Evolutionary conservation across 768 basidiomycete genomes (phyloP), one percentile per base, ranked within the genome.

Genomic region (Crucibulum laeve): DNA sequence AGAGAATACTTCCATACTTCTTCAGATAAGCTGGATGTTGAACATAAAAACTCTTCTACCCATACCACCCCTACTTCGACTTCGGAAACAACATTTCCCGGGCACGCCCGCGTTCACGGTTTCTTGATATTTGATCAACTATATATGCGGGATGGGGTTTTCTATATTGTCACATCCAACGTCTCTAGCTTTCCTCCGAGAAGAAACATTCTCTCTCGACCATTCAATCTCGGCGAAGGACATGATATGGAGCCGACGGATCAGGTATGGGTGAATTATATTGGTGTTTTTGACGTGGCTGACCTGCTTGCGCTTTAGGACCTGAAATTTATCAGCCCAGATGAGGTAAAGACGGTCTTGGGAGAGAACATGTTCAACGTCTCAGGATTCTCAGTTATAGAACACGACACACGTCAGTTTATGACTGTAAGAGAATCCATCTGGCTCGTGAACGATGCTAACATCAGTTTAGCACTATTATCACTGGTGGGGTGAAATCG

Each of bases 101-200:
- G 40, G 24, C 11, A 14, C 14, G 15, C 14, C 17, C 11, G 21
- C 11, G 23, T 30, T 17, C 70, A 74, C 38, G 86, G 87, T 25
- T 88, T 87, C 77, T 87, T 84, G 1, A 61, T 86, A 30, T 78
- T 86, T 49, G 74, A 77, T 37, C 76, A 82, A 49, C 58, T 89
- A 5, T 88, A 89, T 63, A 76, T 86, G 62, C 68, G 74, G 44
- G 79, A 84, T 47, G 83, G 84, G 15, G 85, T 82, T 1, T 72
- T 87, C 50, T 79, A 75, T 54, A 68, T 84, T 47, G 66, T 88
- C 44, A 75, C 81, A 5, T 22, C 41, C 2, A 51, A 61, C 39
- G 48, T 44, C 5, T 21, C 36, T 4, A 55, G 58, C n/a, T 76
- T 77, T 46, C 80, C 80, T 5, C 62, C 64, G 6, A 57, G 63